Percentiles rank a stretch among this genome's conserved stretches.
Conservation (phyloP, 2,329 filamentous ascomycete species). For the Albifimbria verrucaria region DNA sequence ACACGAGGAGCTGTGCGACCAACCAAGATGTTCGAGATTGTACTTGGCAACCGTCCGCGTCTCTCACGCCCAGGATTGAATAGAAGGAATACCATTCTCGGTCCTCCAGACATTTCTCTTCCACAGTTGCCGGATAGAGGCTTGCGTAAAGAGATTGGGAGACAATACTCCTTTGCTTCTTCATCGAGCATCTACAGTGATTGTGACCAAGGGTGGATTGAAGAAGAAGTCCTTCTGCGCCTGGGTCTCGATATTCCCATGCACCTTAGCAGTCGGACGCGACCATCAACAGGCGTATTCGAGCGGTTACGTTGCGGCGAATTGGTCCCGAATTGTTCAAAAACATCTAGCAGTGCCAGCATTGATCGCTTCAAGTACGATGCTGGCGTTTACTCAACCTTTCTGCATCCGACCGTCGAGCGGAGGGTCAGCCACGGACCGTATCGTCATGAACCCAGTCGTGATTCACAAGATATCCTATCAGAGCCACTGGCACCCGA, state of each 20-base stretch:
- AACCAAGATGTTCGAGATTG: neutral
- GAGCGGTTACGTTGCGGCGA: conserved; percentile 6
- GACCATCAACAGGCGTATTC: neutral
- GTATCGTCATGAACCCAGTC: conserved; percentile 18
- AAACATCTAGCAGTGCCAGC: conserved; percentile 30
- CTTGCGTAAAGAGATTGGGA: conserved; percentile 8
- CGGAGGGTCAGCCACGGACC: conserved; percentile 40
- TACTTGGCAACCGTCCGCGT: neutral
- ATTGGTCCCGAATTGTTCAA: conserved; percentile 16
- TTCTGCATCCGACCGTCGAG: conserved; percentile 35
- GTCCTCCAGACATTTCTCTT: conserved; percentile 5
- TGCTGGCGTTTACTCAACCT: conserved; percentile 31
- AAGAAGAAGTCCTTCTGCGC: conserved; percentile 6
- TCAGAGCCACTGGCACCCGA: neutral
- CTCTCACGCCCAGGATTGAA: neutral
- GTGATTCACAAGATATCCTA: conserved; percentile 9
- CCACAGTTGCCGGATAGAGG: conserved; percentile 3
- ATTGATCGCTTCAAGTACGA: conserved; percentile 47
- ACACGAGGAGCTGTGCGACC: neutral
- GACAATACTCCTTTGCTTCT: conserved; percentile 20
- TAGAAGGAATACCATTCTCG: conserved; percentile 7
- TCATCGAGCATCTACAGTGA: conserved; percentile 25
- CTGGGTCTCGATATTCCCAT: neutral
- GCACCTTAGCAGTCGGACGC: neutral
- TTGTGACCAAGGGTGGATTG: conserved; percentile 4